Evolutionary conservation across 2,329 filamentous ascomycete species (phyloP).

Genomic region (Alternaria ethzedia): DNA sequence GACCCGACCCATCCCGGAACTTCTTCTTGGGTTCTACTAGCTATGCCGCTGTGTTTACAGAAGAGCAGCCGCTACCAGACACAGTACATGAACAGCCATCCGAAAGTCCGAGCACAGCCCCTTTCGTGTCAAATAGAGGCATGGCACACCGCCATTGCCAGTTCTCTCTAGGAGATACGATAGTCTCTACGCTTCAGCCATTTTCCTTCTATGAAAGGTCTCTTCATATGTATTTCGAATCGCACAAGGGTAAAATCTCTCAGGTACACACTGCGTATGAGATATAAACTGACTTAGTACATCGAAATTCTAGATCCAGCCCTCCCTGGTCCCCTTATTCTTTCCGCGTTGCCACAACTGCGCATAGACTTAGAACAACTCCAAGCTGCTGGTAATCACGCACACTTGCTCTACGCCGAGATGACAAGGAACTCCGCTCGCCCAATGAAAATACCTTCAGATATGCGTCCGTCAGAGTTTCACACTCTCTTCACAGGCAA

Average conservation of each 20-base stretch:
- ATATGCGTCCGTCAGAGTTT: conserved; percentile 41
- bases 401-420: conserved; percentile 32
- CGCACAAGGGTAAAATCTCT: conserved; percentile 18
- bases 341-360: conserved; percentile 40
- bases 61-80: conserved; percentile 38
- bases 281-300: neutral
- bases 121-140: conserved; percentile 22
- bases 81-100: conserved; percentile 40
- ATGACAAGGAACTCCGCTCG: conserved; percentile 42
- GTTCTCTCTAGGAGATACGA: conserved; percentile 31
- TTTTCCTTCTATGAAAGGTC: conserved; percentile 40
- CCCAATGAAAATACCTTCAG: conserved; percentile 39
- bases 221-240: conserved; percentile 35
- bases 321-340: conserved; percentile 37
- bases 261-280: neutral
- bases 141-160: conserved; percentile 39
- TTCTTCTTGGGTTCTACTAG: conserved; percentile 47
- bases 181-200: conserved; percentile 38
- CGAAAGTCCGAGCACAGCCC: conserved; percentile 29
- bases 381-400: conserved; percentile 19
- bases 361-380: conserved; percentile 39
- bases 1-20: conserved; percentile 31
- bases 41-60: conserved; percentile 44
- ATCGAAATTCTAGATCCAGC: conserved; percentile 14
- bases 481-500: conserved; percentile 43